Percentiles rank a stretch among this genome's conserved stretches.
These are phyloP conservation scores for Centaurea solstitialis DNA, from an alignment of 129 eudicot genomes.

Conservation along the genomic window DNA sequence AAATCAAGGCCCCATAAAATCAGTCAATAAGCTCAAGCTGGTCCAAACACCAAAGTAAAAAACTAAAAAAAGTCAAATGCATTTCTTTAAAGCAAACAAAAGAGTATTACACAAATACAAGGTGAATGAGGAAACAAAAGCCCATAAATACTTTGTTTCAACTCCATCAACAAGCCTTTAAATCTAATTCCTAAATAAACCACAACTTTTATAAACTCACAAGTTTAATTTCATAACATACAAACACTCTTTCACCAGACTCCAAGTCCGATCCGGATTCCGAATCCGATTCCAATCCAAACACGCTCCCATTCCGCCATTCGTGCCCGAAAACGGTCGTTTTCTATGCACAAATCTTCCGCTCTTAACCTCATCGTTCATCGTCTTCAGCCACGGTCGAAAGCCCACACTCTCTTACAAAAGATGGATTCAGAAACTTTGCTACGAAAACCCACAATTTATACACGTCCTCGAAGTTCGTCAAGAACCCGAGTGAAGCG, in stretches of 20 bases:
- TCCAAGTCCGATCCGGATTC: background rate
- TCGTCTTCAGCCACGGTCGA: slow-evolving; percentile 41
- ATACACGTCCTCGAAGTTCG: slow-evolving; percentile 67
- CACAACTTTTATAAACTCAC: background rate
- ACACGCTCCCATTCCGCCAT: background rate
- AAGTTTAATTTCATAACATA: slow-evolving; percentile 21
- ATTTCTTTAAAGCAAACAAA: slow-evolving; percentile 15
- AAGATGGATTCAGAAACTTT: slow-evolving; percentile 56
- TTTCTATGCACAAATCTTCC: slow-evolving; percentile 29
- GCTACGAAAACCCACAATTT: slow-evolving; percentile 68
- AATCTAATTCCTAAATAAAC: slow-evolving; percentile 22
- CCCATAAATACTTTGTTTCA: slow-evolving; percentile 16
- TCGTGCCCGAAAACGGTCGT: slow-evolving; percentile 19
- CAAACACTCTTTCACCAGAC: slow-evolving; percentile 22
- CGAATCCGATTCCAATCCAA: background rate
- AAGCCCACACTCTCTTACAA: slow-evolving; percentile 45
- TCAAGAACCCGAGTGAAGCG: slow-evolving; percentile 63
- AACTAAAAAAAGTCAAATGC: slow-evolving; percentile 12
- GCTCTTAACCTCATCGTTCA: background rate
- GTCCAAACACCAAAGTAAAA: background rate
- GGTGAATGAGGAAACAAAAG: background rate
- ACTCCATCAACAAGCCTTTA: slow-evolving; percentile 25
- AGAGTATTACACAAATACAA: slow-evolving; percentile 24
- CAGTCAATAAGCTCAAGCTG: background rate
- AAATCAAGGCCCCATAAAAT: background rate